These are phyloP conservation scores for Ensete glaucum DNA, from an alignment of 176 grass and related monocot genomes.

Conservation along the genomic window DNA sequence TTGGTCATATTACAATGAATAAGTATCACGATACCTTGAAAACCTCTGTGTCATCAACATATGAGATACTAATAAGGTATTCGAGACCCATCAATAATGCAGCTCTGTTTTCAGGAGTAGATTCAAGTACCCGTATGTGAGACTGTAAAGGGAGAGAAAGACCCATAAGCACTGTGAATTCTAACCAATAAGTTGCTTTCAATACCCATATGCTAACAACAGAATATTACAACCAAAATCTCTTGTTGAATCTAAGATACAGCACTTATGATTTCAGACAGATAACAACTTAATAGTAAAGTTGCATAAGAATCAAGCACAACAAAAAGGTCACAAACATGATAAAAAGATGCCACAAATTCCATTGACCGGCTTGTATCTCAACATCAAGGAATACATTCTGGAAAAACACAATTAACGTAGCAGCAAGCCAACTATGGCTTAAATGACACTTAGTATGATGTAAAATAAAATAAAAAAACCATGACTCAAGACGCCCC, in stretches of 20 bases:
- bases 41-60: slow-evolving; percentile 98
- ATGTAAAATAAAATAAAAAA: too few species aligned
- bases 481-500: too few species aligned
- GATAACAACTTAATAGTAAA: too few species aligned
- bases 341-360: background rate
- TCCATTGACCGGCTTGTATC: background rate
- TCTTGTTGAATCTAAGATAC: too few species aligned
- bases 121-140: slow-evolving; percentile 79
- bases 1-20: background rate
- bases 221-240: background rate
- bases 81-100: slow-evolving; percentile 78
- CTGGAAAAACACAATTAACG: too few species aligned
- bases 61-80: slow-evolving; percentile 94
- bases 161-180: background rate
- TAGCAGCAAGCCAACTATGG: too few species aligned
- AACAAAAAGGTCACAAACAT: too few species aligned
- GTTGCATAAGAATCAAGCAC: background rate
- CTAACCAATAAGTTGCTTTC: background rate
- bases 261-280: too few species aligned
- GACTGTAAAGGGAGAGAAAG: slow-evolving; percentile 22
- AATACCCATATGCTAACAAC: background rate
- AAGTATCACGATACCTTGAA: slow-evolving; percentile 56
- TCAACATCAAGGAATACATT: background rate
- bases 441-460: too few species aligned
- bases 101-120: slow-evolving; percentile 58